phyloP scores from a whole-genome alignment of 352 stramenopile genomes.

The Phytophthora tubulina region DNA sequence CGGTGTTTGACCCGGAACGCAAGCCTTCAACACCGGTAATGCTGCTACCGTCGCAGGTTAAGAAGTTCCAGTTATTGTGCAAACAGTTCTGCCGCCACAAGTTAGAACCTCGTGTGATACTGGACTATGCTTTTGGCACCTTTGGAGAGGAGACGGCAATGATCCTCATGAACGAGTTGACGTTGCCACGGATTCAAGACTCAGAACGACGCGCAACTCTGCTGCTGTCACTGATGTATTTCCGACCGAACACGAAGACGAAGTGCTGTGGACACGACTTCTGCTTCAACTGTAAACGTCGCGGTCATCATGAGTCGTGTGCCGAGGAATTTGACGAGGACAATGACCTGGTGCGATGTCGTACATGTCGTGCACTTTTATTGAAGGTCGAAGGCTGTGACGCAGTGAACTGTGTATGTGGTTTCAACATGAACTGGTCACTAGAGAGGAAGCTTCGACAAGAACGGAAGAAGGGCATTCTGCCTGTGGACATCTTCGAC shows the following conservation, averaged over 20 bases:
- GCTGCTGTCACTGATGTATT: constrained; percentile 49
- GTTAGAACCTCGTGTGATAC: constrained; percentile 20
- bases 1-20: constrained; percentile 1
- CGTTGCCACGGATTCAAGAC: constrained; percentile 42
- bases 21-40: not conserved
- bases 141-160: constrained; percentile 31
- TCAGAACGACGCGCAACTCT: constrained; percentile 52
- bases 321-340: constrained; percentile 34
- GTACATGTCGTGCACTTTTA: constrained; percentile 50
- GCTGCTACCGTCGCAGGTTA: constrained; percentile 24
- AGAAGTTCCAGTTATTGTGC: constrained; percentile 24
- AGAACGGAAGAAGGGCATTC: constrained; percentile 23
- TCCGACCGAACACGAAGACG: constrained; percentile 40
- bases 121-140: constrained; percentile 31
- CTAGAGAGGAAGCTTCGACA: constrained; percentile 28
- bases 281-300: constrained; percentile 69
- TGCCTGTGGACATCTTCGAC: constrained; percentile 51
- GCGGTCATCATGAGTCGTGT: constrained; percentile 42
- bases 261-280: constrained; percentile 49
- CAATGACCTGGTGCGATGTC: constrained; percentile 52
- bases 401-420: constrained; percentile 57
- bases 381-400: constrained; percentile 67
- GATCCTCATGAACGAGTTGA: constrained; percentile 22
- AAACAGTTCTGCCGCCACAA: constrained; percentile 37
- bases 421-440: constrained; percentile 52